These are phyloP conservation scores for Glebionis coronaria DNA, from an alignment of 129 eudicot genomes.

Conservation along the genomic window DNA sequence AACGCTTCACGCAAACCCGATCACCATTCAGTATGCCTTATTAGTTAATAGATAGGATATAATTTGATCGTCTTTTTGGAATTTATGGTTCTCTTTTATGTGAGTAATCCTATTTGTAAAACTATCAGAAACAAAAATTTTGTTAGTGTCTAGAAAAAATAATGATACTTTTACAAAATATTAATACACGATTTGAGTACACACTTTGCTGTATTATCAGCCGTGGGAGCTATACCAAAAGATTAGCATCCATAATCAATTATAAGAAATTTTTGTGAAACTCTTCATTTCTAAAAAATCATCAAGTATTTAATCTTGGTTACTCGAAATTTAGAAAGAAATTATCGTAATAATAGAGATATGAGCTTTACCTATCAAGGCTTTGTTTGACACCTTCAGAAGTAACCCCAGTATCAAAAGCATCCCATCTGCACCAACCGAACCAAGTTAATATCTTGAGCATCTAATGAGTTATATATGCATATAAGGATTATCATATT, in stretches of 20 bases:
- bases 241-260: constrained; percentile 98
- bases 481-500: not conserved
- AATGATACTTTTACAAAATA: too few species aligned
- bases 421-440: constrained; percentile 99
- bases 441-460: constrained; percentile 91
- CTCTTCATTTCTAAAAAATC: constrained; percentile 80
- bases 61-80: constrained; percentile 79
- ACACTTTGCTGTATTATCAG: constrained; percentile 76
- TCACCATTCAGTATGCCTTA: too few species aligned
- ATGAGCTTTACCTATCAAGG: constrained; percentile 46
- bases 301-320: constrained; percentile 3
- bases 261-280: constrained; percentile 78
- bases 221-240: constrained; percentile 69
- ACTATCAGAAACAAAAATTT: constrained; percentile 37
- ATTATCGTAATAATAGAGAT: not conserved
- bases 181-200: too few species aligned
- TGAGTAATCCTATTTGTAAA: too few species aligned
- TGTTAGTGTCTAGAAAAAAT: constrained; percentile 1
- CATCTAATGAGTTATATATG: constrained; percentile 46
- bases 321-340: not conserved
- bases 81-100: constrained; percentile 90
- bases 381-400: constrained; percentile 80
- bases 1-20: too few species aligned
- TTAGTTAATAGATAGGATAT: too few species aligned
- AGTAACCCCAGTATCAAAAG: constrained; percentile 80